Evolutionary conservation across 169 alveolate species (phyloP), one percentile per base, ranked within the genome.

Genomic region (Eimeria mitis): DNA sequence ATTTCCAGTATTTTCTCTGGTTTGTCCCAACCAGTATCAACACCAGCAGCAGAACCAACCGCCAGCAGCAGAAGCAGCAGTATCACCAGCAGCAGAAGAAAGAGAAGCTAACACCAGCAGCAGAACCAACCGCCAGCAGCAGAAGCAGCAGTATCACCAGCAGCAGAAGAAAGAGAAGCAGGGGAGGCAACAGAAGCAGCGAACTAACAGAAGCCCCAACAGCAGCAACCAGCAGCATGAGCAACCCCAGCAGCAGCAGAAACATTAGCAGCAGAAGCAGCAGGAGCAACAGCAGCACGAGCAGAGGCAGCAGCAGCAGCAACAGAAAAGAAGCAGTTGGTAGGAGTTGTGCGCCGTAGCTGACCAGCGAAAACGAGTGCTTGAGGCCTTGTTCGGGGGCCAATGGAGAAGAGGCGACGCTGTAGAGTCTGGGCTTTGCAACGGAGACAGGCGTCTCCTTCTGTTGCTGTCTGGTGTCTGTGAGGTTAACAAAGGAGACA

Each of bases 391-490:
- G 28, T 34, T 83, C 90, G 2, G 90, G 90, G 54, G 75, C 61
- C 59, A 56, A 44, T 8, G 56, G 90, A 37, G 90, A 83, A 25
- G 90, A 83, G 31, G 90, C 90, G 56, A 83, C 90, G 90, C 90
- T 83, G 90, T 83, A 83, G 54, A 83, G 90, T 5, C 90, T n/a
- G 47, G 90, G 90, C 34, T 83, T 83, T 2, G 90, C 16, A 31
- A 42, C 75, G 19, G 75, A 16, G 11, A 28, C 75, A 63, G 47
- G 52, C 23, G 65, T 31, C 40, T 78, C 44, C 59, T 23, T 11
- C 14, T 42, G 61, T 21, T 42, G n/a, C 40, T 31, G 8, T 83
- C 75, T 75, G 25, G 71, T 49, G 90, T 83, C 90, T 34, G 21
- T 34, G 75, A 83, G 90, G 76, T 83, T 83, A 23, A 83, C 76